Conservation (phyloP, 371 early-diverging fungal species). For the Rhizoclosmatium hyalinum region DNA sequence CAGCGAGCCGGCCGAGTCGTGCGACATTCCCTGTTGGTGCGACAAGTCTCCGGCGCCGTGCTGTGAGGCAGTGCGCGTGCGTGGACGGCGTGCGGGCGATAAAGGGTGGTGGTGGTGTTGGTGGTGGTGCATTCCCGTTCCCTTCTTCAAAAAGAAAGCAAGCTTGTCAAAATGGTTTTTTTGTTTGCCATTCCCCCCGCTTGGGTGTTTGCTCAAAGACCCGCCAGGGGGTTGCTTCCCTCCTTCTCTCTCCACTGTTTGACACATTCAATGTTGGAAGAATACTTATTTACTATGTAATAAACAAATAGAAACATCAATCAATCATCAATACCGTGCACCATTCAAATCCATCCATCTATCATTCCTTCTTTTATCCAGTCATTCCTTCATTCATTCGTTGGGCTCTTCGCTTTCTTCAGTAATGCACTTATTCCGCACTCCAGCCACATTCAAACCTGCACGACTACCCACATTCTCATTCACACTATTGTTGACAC, state of each 20-base stretch:
- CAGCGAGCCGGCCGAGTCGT: no score
- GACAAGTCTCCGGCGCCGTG: not conserved
- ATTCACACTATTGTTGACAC: not conserved
- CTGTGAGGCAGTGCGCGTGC: not conserved
- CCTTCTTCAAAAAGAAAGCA: not conserved
- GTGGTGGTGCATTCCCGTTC: not conserved
- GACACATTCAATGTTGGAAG: no score
- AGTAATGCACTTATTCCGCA: not conserved
- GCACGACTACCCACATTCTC: not conserved
- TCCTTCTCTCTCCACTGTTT: no score
- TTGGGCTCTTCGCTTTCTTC: not conserved
- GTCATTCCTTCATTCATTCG: not conserved
- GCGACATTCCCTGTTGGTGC: not conserved
- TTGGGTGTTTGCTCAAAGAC: no score
- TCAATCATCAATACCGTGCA: no score
- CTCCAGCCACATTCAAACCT: not conserved
- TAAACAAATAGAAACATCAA: no score
- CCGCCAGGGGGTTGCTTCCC: no score
- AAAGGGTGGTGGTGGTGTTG: not conserved
- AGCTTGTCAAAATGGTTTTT: not conserved
- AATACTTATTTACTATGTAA: no score
- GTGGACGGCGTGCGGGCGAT: not conserved
- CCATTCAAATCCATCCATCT: no score
- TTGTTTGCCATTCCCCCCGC: not conserved
- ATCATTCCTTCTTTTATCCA: no score